Conservation (phyloP, 2,329 filamentous ascomycete species). For the Zymoseptoria brevis region DNA sequence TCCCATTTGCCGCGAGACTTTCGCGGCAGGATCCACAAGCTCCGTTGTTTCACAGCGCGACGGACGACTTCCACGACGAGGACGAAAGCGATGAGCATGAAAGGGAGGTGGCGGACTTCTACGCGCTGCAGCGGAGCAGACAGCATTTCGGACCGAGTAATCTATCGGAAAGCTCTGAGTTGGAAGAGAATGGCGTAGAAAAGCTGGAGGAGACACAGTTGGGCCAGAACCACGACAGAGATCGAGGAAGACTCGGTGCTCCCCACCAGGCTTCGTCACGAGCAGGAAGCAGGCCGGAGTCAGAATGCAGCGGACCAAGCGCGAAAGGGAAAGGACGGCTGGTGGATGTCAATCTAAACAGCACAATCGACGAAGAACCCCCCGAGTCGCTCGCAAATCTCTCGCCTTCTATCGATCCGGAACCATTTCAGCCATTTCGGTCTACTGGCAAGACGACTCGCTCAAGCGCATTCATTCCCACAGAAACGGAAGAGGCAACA, state of each 20-base stretch:
- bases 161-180: conserved; percentile 76
- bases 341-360: conserved; percentile 80
- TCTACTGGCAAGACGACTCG: conserved; percentile 21
- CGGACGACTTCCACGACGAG: conserved; percentile 85
- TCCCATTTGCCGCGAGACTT: conserved; percentile 72
- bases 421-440: conserved; percentile 25
- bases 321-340: conserved; percentile 58
- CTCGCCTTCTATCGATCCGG: background rate
- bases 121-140: conserved; percentile 81
- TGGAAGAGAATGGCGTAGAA: conserved; percentile 55
- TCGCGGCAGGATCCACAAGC: conserved; percentile 60
- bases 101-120: conserved; percentile 86
- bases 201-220: conserved; percentile 33
- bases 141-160: conserved; percentile 79
- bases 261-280: conserved; percentile 30
- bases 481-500: conserved; percentile 42
- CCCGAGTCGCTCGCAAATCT: conserved; percentile 26
- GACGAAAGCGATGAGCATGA: conserved; percentile 58
- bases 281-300: conserved; percentile 35
- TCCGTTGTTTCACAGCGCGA: conserved; percentile 86
- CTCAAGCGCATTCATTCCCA: conserved; percentile 39
- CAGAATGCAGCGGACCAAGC: conserved; percentile 36
- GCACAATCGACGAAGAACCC: conserved; percentile 44
- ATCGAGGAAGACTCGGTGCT: conserved; percentile 33
- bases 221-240: conserved; percentile 33